Base-by-base conservation (phyloP, 225 moss, liverwort and hornwort species). In the Neckera pumila region DNA sequence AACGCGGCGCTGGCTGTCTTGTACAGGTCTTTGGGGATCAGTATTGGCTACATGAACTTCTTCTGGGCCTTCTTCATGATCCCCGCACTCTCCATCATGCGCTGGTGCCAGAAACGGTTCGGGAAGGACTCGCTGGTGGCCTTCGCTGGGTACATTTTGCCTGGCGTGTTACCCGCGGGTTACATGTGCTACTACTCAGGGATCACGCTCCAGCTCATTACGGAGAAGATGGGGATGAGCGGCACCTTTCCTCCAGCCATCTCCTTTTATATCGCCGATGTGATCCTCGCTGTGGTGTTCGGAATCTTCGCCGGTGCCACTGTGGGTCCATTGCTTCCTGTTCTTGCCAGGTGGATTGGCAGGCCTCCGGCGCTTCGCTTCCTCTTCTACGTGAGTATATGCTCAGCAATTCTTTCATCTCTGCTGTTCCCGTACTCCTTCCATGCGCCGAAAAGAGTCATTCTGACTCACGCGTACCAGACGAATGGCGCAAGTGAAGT, bases 141-240 rank as follows among this genome's bases (percentile, higher is more conserved):
- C 33, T 23, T 96, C 82, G 75, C 90, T 56, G 97, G 96, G 38
- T 97, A 96, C 89, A 90, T 99, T 56, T 56, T 96, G 11, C 94
- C 96, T 66, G 95, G 92, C 69, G 76, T 94, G 60, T 82, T 99
- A 81, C 98, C 98, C 57, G 95, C 96, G n/a, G 95, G 93, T 31
- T 97, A 96, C 80, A 92, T 95, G 92, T 92, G 96, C 71, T 96
- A 99, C 83, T 96, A 96, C 81, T 93, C 95, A 87, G 98, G 96
- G 81, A 93, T 99, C 69, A 93, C 95, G 17, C 61, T 99, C 76
- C 95, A 96, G 87, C 92, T 99, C 51, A 79, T 97, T 47, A 94
- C 92, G 36, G 98, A 99, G 90, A 99, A 99, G 85, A 94, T 96
- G 90, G 98, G 98, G 59, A 99, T 99, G 97, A 97, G 94, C 62